Conservation (phyloP, 148 eudicot species). For the Chenopodium quinoa region DNA sequence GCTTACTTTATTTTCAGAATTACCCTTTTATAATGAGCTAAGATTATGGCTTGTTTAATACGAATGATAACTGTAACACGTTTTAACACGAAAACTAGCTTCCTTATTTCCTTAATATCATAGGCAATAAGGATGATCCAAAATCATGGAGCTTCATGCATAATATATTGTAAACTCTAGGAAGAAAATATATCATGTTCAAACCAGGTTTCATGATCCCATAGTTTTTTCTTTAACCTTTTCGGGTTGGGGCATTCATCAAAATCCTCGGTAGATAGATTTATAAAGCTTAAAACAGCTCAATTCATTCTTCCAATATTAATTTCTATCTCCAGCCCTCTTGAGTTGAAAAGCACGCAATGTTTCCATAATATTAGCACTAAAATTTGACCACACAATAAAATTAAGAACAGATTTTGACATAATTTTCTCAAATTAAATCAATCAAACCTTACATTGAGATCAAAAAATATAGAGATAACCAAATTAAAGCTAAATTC, state of each 20-base stretch:
- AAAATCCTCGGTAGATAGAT: background rate
- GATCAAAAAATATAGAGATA: background rate
- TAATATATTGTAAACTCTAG: no score
- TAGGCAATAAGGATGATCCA: background rate
- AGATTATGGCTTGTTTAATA: background rate
- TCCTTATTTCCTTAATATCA: background rate
- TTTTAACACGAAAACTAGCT: background rate
- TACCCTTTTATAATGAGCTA: background rate
- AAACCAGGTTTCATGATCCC: no score
- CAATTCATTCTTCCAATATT: background rate
- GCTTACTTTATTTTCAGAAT: background rate
- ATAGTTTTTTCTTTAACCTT: no score
- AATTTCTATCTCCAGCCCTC: background rate
- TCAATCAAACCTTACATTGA: background rate
- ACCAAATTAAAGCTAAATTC: background rate
- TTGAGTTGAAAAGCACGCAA: background rate
- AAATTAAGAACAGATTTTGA: background rate
- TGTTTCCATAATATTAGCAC: background rate
- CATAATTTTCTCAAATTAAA: background rate
- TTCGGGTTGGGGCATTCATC: background rate
- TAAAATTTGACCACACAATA: background rate
- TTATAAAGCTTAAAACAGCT: background rate
- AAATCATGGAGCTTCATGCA: background rate
- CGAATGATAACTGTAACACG: background rate
- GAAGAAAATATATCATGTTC: no score